Evolutionary conservation across 2,329 filamentous ascomycete species (phyloP).

Genomic region (Penicillium sp.): DNA sequence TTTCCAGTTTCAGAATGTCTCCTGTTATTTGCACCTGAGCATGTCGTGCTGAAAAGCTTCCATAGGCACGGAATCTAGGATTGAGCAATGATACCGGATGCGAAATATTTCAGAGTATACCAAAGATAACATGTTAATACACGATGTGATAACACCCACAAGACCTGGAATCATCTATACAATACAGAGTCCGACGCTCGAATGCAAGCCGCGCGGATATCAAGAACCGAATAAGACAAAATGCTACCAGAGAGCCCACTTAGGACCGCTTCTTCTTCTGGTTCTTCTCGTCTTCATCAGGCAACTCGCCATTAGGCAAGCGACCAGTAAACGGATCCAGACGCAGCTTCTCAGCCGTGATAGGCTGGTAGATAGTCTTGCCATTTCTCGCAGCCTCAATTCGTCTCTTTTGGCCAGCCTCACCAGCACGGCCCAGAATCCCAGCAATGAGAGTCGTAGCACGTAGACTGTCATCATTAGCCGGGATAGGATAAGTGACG

Average conservation of each 20-base stretch:
- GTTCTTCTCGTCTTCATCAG: too few species aligned
- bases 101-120: not conserved
- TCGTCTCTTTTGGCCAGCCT: slow-evolving; percentile 68
- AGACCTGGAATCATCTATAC: slow-evolving; percentile 31
- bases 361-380: slow-evolving; percentile 53
- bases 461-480: slow-evolving; percentile 92
- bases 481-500: slow-evolving; percentile 94
- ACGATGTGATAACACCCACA: slow-evolving; percentile 20
- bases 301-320: slow-evolving; percentile 8
- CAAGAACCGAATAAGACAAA: slow-evolving; percentile 3
- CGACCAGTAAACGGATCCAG: slow-evolving; percentile 24
- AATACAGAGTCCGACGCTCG: slow-evolving; percentile 28
- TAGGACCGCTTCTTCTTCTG: slow-evolving; percentile 5
- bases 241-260: not conserved
- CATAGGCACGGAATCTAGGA: too few species aligned
- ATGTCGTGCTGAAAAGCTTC: too few species aligned
- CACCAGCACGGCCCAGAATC: slow-evolving; percentile 76
- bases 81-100: not conserved
- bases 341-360: slow-evolving; percentile 22
- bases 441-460: slow-evolving; percentile 77
- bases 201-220: slow-evolving; percentile 16
- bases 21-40: too few species aligned
- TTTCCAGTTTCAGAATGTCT: too few species aligned
- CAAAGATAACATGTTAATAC: slow-evolving; percentile 24
- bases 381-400: slow-evolving; percentile 60